Percentiles rank a stretch among this genome's conserved stretches.
These are phyloP conservation scores for Fraxinus sp. DNA, from an alignment of 305 asterid genomes.

Conservation along the genomic window DNA sequence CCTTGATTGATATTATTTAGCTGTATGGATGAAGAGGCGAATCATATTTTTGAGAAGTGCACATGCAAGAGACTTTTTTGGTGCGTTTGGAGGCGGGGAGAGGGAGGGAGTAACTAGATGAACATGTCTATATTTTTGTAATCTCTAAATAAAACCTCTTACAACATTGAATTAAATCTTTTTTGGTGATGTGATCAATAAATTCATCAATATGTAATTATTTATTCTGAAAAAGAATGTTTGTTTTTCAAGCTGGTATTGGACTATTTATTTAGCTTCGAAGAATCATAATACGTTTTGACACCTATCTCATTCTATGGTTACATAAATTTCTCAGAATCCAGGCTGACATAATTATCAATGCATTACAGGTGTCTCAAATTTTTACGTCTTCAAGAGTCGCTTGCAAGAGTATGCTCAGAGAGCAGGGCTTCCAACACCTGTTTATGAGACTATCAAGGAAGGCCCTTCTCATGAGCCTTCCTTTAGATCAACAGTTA, in stretches of 20 bases:
- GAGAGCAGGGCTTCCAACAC: constrained; percentile 70
- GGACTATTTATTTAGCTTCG: constrained; percentile 15
- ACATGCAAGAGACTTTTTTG: background rate
- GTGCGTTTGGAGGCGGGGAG: background rate
- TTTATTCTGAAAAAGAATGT: background rate
- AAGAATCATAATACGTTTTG: background rate
- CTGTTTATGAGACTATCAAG: constrained; percentile 76
- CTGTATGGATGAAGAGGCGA: background rate
- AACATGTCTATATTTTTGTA: background rate
- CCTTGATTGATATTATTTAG: background rate
- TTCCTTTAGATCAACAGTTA: constrained; percentile 70
- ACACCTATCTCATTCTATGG: background rate
- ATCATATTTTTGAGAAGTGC: background rate
- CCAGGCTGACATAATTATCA: constrained; percentile 1
- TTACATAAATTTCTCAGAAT: background rate
- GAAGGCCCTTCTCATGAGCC: constrained; percentile 97
- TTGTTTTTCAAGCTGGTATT: background rate
- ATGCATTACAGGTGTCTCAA: constrained; percentile 61
- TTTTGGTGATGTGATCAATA: background rate
- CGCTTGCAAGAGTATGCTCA: constrained; percentile 93
- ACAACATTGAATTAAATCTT: background rate
- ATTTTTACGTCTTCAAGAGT: constrained; percentile 85
- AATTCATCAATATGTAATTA: background rate
- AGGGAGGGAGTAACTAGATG: background rate
- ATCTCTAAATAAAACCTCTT: background rate